A percentile compares a stretch with the other conserved stretches of the same genome.
Evolutionary conservation across 306 rosid species (phyloP).

Genomic region (Begonia masoniana): DNA sequence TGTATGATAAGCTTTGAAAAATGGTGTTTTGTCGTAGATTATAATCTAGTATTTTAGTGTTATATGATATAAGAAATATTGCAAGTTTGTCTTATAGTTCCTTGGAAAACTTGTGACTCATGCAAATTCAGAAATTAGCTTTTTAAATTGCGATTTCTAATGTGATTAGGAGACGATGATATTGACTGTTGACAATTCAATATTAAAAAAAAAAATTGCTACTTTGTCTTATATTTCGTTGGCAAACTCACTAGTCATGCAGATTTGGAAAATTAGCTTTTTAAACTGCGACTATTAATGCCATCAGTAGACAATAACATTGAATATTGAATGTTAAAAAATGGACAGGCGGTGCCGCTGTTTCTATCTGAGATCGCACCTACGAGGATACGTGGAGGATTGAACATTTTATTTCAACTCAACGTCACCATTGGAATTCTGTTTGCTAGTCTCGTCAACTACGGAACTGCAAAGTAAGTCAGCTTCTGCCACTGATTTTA

Average conservation of each 20-base stretch:
- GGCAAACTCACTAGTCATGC: background rate
- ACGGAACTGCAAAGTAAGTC: slow-evolving; percentile 29
- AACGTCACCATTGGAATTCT: slow-evolving; percentile 54
- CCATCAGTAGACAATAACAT: background rate
- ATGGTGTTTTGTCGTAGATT: too few species aligned
- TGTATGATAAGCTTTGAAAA: too few species aligned
- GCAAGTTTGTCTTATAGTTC: too few species aligned
- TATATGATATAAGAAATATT: too few species aligned
- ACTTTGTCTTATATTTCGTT: background rate
- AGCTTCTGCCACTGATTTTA: too few species aligned
- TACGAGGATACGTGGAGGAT: slow-evolving; percentile 58
- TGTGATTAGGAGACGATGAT: too few species aligned
- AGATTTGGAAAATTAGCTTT: background rate
- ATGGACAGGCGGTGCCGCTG: slow-evolving; percentile 44
- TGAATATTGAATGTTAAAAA: background rate
- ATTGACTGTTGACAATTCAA: too few species aligned
- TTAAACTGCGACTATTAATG: background rate
- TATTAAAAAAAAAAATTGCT: too few species aligned
- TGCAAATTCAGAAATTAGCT: too few species aligned
- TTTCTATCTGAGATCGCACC: slow-evolving; percentile 66
- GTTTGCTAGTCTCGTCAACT: slow-evolving; percentile 42
- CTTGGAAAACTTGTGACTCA: too few species aligned
- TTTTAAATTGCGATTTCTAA: too few species aligned
- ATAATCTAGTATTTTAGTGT: too few species aligned
- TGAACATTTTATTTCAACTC: slow-evolving; percentile 52